Evolutionary conservation across 164 flowering plant species (phyloP).

Genomic region (Vitis amurensis): DNA sequence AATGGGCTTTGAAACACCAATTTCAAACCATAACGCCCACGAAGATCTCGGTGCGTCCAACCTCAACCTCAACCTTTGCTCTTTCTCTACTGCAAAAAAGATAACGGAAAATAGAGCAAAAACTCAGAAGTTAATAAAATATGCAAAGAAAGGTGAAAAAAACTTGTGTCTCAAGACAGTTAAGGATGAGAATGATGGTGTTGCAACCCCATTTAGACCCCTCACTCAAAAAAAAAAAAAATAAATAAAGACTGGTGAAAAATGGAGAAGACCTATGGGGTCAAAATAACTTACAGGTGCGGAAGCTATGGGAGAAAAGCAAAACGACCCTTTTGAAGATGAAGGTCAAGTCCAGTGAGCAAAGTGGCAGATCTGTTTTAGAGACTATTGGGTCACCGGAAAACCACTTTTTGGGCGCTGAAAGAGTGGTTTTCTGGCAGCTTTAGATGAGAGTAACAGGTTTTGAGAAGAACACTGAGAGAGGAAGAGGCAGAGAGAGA

Average conservation of each 20-base stretch:
- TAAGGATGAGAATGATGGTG: background rate
- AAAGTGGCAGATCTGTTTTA: constrained; percentile 8
- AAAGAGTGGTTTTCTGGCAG: background rate
- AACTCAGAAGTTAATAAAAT: background rate
- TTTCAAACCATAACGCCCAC: constrained; percentile 17
- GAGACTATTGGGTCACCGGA: background rate
- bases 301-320: constrained; percentile 1
- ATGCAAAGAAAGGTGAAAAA: background rate
- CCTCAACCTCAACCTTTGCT: background rate
- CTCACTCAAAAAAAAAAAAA: no score
- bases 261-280: background rate
- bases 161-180: background rate
- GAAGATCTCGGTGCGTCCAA: background rate
- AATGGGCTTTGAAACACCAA: constrained; percentile 7
- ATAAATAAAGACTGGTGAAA: no score
- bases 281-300: background rate
- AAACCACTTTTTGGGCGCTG: constrained; percentile 11
- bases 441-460: background rate
- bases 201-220: background rate
- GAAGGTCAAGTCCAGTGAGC: background rate
- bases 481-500: constrained; percentile 8
- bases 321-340: background rate
- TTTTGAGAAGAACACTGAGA: background rate
- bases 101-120: background rate
- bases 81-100: background rate